Evolutionary conservation across 108 stramenopile species (phyloP), one percentile per base, ranked within the genome.

Genomic region (Aurantiochytrium sp.): DNA sequence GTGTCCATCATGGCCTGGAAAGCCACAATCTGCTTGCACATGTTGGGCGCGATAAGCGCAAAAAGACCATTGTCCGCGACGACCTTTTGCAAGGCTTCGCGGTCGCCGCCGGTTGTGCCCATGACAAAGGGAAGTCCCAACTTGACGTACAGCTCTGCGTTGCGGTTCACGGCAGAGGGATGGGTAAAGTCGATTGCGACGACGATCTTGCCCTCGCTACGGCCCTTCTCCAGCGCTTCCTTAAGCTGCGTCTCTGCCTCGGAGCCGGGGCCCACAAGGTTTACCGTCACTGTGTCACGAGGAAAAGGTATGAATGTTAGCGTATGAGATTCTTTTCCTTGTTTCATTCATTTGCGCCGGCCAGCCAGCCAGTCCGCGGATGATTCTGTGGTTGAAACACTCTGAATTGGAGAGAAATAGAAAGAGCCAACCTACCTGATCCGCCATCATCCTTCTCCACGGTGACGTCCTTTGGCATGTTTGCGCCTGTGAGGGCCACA

Each of bases 21-120:
- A n/a, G 98, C 98, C 18, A 99, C 98, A 92, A 99, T 98, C 92
- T 98, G 98, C 92, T 99, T 99, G 42, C 96, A 97, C 99, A 99
- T 99, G 92, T 99, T 99, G 58, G 98, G 99, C 16, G 99, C 99
- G 93, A 99, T 97, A 5, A 99, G 96, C 58, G 97, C 97, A 59
- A 95, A 95, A 47, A 97, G 94, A 72, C 96, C 96, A 4, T 90
- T 64, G 55, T 92, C 92, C 51, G 72, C 44, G 12, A 90, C 93
- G 18, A 58, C 58, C 92, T 92, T 60, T 23, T 21, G 8, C 4
- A 99, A 92, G 87, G 94, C 91, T 10, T 96, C 97, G 58, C 97
- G 95, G 89, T 97, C 97, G 8, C 96, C 97, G 43, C 97, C 97
- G 18, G 97, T 97, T 5, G 97, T 97, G 43, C 97, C 97, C 97